Conservation (phyloP, 768 basidiomycete species). For the Hygrophorus russula region DNA sequence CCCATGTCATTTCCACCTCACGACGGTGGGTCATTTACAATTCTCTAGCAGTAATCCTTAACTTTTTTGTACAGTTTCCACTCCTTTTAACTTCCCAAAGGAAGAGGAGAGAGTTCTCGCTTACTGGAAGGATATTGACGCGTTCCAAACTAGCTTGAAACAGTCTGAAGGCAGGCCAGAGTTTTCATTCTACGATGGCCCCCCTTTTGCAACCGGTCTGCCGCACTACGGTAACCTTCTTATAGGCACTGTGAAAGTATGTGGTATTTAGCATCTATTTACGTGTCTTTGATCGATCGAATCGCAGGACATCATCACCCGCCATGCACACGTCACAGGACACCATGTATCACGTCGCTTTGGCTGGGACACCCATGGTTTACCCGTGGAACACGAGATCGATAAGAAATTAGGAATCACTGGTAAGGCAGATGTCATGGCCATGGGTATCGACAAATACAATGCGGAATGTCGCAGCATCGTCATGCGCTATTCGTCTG, state of each 20-base stretch:
- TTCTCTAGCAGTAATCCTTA: constrained; percentile 6
- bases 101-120: constrained; percentile 85
- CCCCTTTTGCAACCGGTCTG: constrained; percentile 93
- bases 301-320: constrained; percentile 86
- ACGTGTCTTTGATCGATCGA: constrained; percentile 7
- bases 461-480: constrained; percentile 94
- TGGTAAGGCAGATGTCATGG: constrained; percentile 85
- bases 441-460: constrained; percentile 95
- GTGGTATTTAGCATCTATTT: constrained; percentile 10
- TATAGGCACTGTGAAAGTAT: constrained; percentile 86
- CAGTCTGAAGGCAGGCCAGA: constrained; percentile 85
- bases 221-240: constrained; percentile 95
- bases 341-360: constrained; percentile 89
- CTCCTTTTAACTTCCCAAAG: constrained; percentile 71
- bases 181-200: constrained; percentile 94
- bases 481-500: constrained; percentile 92
- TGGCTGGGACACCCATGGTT: constrained; percentile 98
- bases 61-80: constrained; percentile 40
- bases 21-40: constrained; percentile 43
- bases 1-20: constrained; percentile 59
- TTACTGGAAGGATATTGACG: constrained; percentile 96
- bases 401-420: constrained; percentile 93
- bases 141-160: constrained; percentile 89
- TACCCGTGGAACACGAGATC: constrained; percentile 98
- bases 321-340: constrained; percentile 89